Conservation (phyloP, 495 filamentous ascomycete genomes). For the Hyaloscypha bicolor region DNA sequence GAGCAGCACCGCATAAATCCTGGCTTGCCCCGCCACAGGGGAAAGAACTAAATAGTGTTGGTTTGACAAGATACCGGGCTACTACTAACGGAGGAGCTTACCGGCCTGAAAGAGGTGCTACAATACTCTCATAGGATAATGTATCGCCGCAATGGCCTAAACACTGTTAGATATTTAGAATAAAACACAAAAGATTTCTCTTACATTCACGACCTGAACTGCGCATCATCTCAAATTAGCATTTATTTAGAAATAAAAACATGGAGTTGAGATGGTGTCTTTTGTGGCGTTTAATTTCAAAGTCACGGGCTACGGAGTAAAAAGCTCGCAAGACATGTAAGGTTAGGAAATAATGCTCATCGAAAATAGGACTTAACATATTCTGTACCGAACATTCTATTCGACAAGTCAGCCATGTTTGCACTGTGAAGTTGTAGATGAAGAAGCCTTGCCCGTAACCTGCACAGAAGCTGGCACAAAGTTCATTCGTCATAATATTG, state of each 20-base stretch:
- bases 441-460: constrained; percentile 11
- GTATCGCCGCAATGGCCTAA: constrained; percentile 13
- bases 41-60: neutral
- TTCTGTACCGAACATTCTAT: constrained; percentile 38
- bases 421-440: too few species aligned
- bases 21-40: too few species aligned
- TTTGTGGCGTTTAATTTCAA: too few species aligned
- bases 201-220: constrained; percentile 24
- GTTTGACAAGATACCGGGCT: neutral
- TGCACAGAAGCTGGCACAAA: constrained; percentile 37
- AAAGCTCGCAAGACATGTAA: too few species aligned
- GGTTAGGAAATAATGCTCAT: too few species aligned
- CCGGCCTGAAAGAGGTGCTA: neutral
- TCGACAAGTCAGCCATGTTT: too few species aligned
- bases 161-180: neutral
- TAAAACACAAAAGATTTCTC: neutral
- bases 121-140: neutral
- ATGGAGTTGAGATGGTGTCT: too few species aligned
- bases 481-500: constrained; percentile 38
- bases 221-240: too few species aligned
- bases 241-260: too few species aligned
- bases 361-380: constrained; percentile 23
- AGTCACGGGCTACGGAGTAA: too few species aligned
- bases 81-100: neutral
- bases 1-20: too few species aligned